Conservation (phyloP, 164 flowering plant species). For the Taxillus chinensis region DNA sequence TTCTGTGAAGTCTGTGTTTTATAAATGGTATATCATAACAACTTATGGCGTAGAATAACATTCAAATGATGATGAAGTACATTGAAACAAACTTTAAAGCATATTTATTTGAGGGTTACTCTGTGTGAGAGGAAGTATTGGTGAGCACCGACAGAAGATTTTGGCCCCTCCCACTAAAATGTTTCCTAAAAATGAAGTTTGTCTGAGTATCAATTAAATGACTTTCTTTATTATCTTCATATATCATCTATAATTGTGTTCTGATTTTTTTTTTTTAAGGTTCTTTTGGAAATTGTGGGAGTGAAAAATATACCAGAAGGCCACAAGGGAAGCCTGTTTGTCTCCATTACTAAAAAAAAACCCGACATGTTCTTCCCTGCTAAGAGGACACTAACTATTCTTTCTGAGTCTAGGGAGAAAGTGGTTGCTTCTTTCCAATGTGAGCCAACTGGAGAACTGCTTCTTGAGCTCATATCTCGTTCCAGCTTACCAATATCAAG, state of each 20-base stretch:
- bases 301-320: slow-evolving; percentile 55
- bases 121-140: too few relatives aligned
- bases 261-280: slow-evolving; percentile 32
- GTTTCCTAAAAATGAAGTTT: too few relatives aligned
- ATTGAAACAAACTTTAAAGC: too few relatives aligned
- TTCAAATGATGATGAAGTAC: too few relatives aligned
- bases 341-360: slow-evolving; percentile 51
- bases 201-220: too few relatives aligned
- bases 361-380: slow-evolving; percentile 53
- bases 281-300: slow-evolving; percentile 63
- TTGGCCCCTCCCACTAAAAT: too few relatives aligned
- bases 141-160: too few relatives aligned
- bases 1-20: too few relatives aligned
- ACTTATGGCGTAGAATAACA: too few relatives aligned
- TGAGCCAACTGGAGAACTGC: slow-evolving; percentile 63
- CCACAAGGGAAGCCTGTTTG: slow-evolving; percentile 49
- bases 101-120: too few relatives aligned
- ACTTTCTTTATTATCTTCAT: too few relatives aligned
- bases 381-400: slow-evolving; percentile 44
- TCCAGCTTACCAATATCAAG: slow-evolving; percentile 30
- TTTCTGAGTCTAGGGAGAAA: slow-evolving; percentile 54
- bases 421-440: slow-evolving; percentile 68
- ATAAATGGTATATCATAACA: too few relatives aligned
- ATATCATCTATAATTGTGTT: background rate
- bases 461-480: slow-evolving; percentile 47